These are phyloP conservation scores for Mucor plumbeus DNA, from an alignment of 371 early-diverging fungal genomes.

Conservation along the genomic window DNA sequence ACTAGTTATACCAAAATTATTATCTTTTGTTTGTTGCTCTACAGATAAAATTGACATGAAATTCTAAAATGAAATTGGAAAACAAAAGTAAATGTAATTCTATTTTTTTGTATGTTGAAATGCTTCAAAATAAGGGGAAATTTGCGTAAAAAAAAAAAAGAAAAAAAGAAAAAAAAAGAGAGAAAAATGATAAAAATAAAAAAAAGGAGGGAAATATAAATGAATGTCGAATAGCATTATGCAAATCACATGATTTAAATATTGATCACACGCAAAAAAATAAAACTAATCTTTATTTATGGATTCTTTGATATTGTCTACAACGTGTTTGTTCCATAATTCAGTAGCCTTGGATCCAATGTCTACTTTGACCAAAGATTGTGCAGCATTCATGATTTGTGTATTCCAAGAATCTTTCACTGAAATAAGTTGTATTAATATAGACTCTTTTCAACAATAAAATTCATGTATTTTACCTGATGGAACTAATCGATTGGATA, in stretches of 20 bases:
- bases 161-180: neutral
- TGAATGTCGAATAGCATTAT: neutral
- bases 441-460: neutral
- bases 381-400: slow-evolving; percentile 46
- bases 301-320: slow-evolving; percentile 24
- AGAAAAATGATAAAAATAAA: neutral
- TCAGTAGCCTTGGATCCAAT: slow-evolving; percentile 31
- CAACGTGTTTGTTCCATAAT: slow-evolving; percentile 37
- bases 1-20: slow-evolving; percentile 45
- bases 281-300: slow-evolving; percentile 5
- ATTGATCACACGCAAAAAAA: slow-evolving; percentile 10
- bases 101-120: neutral
- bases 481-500: slow-evolving; percentile 31
- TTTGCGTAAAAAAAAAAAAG: slow-evolving; percentile 1
- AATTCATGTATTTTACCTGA: slow-evolving; percentile 27
- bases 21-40: slow-evolving; percentile 13
- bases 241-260: slow-evolving; percentile 15
- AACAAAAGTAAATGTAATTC: neutral
- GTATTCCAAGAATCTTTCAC: slow-evolving; percentile 50
- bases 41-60: slow-evolving; percentile 4
- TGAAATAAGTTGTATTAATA: neutral
- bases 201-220: neutral
- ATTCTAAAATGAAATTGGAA: too few relatives aligned
- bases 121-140: neutral
- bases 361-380: slow-evolving; percentile 41